Evolutionary conservation across 805 yeast genomes (phyloP), one percentile per base, ranked within the genome.

Genomic region (Ogataea degrootiae): DNA sequence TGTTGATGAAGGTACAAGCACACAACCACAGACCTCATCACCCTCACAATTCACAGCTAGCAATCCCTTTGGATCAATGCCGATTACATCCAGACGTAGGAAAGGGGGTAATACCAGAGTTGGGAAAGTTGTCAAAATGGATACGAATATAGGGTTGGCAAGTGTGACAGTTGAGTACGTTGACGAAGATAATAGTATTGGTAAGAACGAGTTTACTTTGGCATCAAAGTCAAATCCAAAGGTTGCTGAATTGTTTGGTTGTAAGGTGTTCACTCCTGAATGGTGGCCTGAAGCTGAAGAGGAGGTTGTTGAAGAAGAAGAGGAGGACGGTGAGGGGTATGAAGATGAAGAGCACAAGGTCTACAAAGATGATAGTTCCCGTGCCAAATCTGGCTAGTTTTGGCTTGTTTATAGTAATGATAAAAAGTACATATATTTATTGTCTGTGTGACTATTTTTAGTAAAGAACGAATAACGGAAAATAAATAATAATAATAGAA

Each of bases 141-240:
- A 76, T 22, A 85, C 80, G 2, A 79, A 82, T 50, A 60, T 76
- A 22, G 96, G 96, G 0, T 73, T 89, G 12, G 84, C 87, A 5
- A 64, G 83, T 40, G 71, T 87, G 14, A 74, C 67, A 34, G 57
- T 71, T 44, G 68, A 68, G 5, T 73, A 72, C 41, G 43, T 66
- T 16, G 48, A 55, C 19, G 54, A 52, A 41, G 61, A 61, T 34
- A 48, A 55, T 33, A 39, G 48, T 23, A 54, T 51, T n/a, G 62
- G 57, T 3, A 35, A 39, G 5, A 56, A 54, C 42, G 59, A 56
- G 39, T 63, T 60, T 42, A 21, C 50, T 8, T 47, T 61, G 14
- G 37, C 36, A 14, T 57, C 55, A 17, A 51, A 46, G 17, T 39
- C 61, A 14, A 38, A 38, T 9, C 59, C 59, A 1, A 53, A 52